Evolutionary conservation across 352 stramenopile genomes (phyloP).

Genomic region (Pseudoperonospora humuli): DNA sequence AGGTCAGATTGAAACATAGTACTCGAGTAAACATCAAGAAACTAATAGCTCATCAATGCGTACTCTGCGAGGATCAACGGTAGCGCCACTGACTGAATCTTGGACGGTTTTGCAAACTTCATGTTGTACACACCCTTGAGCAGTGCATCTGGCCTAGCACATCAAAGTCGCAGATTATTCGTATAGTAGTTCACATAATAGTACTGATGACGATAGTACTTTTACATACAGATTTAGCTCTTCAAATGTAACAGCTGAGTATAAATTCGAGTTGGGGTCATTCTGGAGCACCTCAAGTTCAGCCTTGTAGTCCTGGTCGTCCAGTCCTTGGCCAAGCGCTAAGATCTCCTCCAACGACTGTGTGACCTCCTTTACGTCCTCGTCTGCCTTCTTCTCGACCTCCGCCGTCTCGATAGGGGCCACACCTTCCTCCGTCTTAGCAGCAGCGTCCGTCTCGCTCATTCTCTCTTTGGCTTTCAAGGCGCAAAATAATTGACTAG

Average conservation of each 20-base stretch:
- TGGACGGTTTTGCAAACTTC: constrained; percentile 84
- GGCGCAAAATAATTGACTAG: neutral
- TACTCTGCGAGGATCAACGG: constrained; percentile 76
- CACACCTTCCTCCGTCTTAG: constrained; percentile 12
- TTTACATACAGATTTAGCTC: constrained; percentile 57
- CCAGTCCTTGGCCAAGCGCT: constrained; percentile 72
- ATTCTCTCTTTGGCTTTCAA: too few relatives aligned
- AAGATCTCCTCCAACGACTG: constrained; percentile 77
- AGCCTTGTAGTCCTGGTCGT: constrained; percentile 84
- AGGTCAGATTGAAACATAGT: too few relatives aligned
- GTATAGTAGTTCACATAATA: too few relatives aligned
- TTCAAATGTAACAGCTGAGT: constrained; percentile 79
- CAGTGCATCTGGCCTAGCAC: constrained; percentile 45
- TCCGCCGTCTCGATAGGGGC: neutral
- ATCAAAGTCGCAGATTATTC: neutral
- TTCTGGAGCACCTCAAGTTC: constrained; percentile 80
- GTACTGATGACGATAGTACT: neutral
- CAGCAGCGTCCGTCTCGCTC: constrained; percentile 21
- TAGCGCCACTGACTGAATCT: constrained; percentile 82
- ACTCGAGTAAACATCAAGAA: neutral
- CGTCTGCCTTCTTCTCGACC: constrained; percentile 9
- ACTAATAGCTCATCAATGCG: constrained; percentile 1
- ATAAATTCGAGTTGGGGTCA: constrained; percentile 78
- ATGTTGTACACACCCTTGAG: constrained; percentile 82
- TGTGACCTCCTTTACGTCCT: constrained; percentile 57